phyloP scores from a whole-genome alignment of 2,329 filamentous ascomycete species.

The Penicillium sp. region DNA sequence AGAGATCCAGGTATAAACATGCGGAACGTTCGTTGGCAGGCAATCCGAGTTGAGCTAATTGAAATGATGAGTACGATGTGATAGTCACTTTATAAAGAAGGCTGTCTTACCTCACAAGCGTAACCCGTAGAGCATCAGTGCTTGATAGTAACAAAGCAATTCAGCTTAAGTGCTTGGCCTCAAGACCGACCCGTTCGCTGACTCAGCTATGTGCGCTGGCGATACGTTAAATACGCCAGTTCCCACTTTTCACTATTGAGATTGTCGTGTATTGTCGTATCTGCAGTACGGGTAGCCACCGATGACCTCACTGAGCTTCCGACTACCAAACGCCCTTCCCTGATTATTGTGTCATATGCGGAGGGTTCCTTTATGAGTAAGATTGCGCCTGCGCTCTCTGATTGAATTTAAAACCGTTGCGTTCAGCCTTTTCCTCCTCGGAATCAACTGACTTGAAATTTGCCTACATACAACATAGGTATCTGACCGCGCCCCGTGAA shows the following conservation, averaged over 20 bases:
- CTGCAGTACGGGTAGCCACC: constrained; percentile 14
- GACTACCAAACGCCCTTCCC: constrained; percentile 10
- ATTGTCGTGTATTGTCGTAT: constrained; percentile 4
- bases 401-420: neutral
- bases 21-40: neutral
- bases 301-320: constrained; percentile 28
- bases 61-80: neutral
- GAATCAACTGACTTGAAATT: neutral
- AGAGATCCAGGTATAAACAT: constrained; percentile 2
- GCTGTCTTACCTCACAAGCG: neutral
- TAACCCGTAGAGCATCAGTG: neutral
- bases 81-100: neutral
- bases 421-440: constrained; percentile 4
- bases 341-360: constrained; percentile 5
- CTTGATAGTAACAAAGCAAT: constrained; percentile 5
- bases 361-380: neutral
- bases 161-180: neutral
- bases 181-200: constrained; percentile 5
- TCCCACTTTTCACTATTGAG: neutral
- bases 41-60: constrained; percentile 1
- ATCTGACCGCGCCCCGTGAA: constrained; percentile 24
- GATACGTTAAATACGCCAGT: neutral
- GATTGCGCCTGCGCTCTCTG: neutral
- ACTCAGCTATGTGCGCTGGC: constrained; percentile 8
- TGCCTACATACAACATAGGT: constrained; percentile 4